Evolutionary conservation across 305 asterid genomes (phyloP).

Genomic region (Fraxinus ornus): DNA sequence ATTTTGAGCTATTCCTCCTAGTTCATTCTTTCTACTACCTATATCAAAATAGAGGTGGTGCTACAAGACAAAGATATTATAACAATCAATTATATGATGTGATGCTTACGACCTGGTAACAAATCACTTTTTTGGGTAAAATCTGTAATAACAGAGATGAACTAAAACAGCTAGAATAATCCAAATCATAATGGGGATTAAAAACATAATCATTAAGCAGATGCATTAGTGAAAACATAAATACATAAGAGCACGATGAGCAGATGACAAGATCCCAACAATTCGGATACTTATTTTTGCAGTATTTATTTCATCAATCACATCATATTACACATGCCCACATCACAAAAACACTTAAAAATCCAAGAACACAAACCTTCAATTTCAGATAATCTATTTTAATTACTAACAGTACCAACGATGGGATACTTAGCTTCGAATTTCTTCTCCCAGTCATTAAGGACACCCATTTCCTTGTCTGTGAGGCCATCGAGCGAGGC

Average conservation of each 20-base stretch:
- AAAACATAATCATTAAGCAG: not conserved
- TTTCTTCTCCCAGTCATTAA: constrained; percentile 88
- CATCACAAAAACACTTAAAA: not conserved
- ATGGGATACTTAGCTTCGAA: constrained; percentile 90
- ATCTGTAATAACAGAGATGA: not conserved
- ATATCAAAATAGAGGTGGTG: not conserved
- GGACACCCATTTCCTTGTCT: constrained; percentile 79
- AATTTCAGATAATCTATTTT: not conserved
- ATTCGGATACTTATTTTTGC: not conserved
- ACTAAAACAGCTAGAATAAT: not conserved
- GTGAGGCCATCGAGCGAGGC: constrained; percentile 68
- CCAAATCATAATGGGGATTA: not conserved
- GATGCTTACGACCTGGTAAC: not conserved
- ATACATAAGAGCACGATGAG: not conserved
- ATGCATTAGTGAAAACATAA: not conserved
- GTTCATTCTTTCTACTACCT: not conserved
- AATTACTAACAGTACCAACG: constrained; percentile 55
- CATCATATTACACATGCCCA: not conserved
- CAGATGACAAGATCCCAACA: not conserved
- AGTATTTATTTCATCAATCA: not conserved
- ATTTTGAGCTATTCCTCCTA: not conserved
- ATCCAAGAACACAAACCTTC: not conserved
- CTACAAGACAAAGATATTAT: not conserved
- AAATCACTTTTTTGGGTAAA: not conserved
- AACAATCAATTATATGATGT: not conserved